phyloP scores from a whole-genome alignment of 2,329 filamentous ascomycete genomes.

The Penicillium sp. region DNA sequence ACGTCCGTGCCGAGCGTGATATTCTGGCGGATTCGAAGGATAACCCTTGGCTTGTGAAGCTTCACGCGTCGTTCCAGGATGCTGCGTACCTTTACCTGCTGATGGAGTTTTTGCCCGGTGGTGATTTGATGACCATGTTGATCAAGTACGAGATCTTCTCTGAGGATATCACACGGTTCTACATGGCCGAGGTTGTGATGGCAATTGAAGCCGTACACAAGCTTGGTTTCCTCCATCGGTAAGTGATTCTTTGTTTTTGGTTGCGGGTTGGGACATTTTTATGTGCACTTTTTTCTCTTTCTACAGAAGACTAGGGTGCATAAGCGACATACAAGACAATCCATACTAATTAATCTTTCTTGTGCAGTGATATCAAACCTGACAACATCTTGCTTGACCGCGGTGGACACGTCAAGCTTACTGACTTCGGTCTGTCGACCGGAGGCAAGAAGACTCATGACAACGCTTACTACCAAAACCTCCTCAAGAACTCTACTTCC shows the following conservation, averaged over 20 bases:
- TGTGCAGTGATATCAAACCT: constrained; percentile 87
- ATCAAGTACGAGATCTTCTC: constrained; percentile 99
- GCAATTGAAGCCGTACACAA: constrained; percentile 99
- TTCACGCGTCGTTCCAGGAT: constrained; percentile 98
- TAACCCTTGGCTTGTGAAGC: constrained; percentile 98
- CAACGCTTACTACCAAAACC: constrained; percentile 96
- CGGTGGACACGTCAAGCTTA: constrained; percentile 95
- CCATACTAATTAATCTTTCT: constrained; percentile 19
- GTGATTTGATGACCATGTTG: constrained; percentile 99
- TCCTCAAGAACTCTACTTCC: constrained; percentile 75
- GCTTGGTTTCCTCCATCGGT: constrained; percentile 97
- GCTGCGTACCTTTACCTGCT: constrained; percentile 95
- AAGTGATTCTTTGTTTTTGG: constrained; percentile 37
- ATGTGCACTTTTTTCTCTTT: not conserved
- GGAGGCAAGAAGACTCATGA: constrained; percentile 98
- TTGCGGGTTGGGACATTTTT: not conserved
- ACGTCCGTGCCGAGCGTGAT: constrained; percentile 95
- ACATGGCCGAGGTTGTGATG: constrained; percentile 96
- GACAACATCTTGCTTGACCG: constrained; percentile 97
- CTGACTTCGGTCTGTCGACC: constrained; percentile 95
- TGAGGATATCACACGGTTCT: constrained; percentile 97
- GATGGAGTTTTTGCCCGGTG: constrained; percentile 98
- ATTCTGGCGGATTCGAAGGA: constrained; percentile 94
- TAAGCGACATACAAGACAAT: not conserved
- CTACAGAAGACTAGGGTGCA: not conserved